Evolutionary conservation across 495 filamentous ascomycete species (phyloP), one percentile per base, ranked within the genome.

Genomic region (Eremomyces bilateralis): DNA sequence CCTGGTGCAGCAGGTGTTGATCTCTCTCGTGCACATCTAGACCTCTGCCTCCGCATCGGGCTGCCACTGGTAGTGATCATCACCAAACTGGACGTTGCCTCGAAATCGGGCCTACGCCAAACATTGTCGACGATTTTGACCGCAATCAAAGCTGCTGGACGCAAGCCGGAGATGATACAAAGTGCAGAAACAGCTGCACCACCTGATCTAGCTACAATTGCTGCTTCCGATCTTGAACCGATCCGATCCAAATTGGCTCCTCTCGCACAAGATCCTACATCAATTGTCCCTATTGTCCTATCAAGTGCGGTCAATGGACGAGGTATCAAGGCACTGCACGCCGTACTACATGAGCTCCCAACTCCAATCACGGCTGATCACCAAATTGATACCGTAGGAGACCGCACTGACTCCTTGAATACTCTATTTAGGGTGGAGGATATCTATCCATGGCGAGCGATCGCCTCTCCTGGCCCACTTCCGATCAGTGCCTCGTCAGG

Each of bases 61-160:
- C 54, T 83, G 16, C 77, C 82, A 0, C 53, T 90, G 31, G 60
- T 79, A 4, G 66, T 95, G 3, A 65, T 81, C 4, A 76, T 97
- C 31, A 94, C 88, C 0, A 97, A 95, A 47, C 60, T 85, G 30
- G 88, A 97, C 46, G 53, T 93, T 36, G 83, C 83, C 13, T 79
- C 73, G 10, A 80, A 72, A 35, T 47, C 54, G 1, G 67, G 70
- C 16, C 49, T 95, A 15, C 63, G 67, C 18, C 64, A 62, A 16
- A 83, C 68, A 1, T 61, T 97, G 31, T 62, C 62, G 15, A 76
- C 66, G 42, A 53, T 92, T 1, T 60, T 93, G n/a, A 76, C 80
- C 0, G 62, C 65, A 4, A 50, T 95, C 8, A 94, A 94, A 53
- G 58, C 64, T 21, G 62, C 68, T 17, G 74, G 76, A 3, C 71